phyloP scores from a whole-genome alignment of 1,284 basidiomycete genomes.

The Mycena sp. region DNA sequence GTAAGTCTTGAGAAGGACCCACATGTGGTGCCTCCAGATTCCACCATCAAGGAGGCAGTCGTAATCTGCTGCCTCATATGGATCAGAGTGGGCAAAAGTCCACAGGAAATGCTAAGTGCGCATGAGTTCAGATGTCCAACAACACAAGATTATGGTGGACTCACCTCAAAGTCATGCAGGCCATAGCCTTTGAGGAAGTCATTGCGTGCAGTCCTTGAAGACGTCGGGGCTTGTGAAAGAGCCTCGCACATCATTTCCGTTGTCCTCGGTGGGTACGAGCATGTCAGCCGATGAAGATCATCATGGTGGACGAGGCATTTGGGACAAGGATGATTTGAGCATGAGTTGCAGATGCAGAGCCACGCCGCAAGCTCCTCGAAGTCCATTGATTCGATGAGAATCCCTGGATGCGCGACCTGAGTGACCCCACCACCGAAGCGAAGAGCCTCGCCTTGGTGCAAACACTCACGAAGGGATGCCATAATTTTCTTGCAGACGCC shows the following conservation, averaged over 20 bases:
- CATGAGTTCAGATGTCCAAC: slow-evolving; percentile 14
- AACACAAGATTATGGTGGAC: neutral
- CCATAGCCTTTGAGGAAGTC: slow-evolving; percentile 7
- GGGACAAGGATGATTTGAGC: slow-evolving; percentile 40
- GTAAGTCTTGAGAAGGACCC: too few relatives aligned
- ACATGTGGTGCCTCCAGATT: too few relatives aligned
- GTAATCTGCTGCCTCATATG: slow-evolving; percentile 30
- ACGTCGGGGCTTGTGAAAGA: neutral
- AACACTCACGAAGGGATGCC: slow-evolving; percentile 25
- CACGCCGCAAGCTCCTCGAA: slow-evolving; percentile 39
- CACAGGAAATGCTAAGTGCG: slow-evolving; percentile 30
- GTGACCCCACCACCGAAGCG: slow-evolving; percentile 35
- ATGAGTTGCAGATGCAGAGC: slow-evolving; percentile 33
- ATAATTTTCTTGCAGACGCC: slow-evolving; percentile 35
- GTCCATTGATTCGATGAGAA: slow-evolving; percentile 42
- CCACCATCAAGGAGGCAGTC: slow-evolving; percentile 35
- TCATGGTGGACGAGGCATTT: slow-evolving; percentile 14
- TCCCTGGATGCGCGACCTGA: slow-evolving; percentile 37
- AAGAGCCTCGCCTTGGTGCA: too few relatives aligned
- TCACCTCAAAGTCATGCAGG: slow-evolving; percentile 5
- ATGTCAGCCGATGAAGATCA: slow-evolving; percentile 2
- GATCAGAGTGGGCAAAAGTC: slow-evolving; percentile 26
- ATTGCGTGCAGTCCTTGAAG: neutral
- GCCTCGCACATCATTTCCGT: neutral
- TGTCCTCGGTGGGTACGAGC: slow-evolving; percentile 2